Base-by-base conservation (phyloP, 2,329 filamentous ascomycete species). In the Fusarium sacchari region DNA sequence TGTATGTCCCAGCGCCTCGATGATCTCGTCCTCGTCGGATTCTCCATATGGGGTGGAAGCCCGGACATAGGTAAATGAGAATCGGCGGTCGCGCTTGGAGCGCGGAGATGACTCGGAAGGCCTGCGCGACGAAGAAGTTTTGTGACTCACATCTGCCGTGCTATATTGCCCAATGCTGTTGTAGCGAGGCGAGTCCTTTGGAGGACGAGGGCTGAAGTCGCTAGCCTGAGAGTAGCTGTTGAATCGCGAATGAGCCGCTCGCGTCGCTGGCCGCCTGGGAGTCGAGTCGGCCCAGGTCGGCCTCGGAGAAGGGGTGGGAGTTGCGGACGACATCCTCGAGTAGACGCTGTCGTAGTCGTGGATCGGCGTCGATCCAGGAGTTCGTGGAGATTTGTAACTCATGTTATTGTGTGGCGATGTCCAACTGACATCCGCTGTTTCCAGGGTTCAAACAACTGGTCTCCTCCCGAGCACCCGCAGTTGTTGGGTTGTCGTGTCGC, bases 81-180 rank as follows among this genome's bases (percentile, higher is more conserved):
- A 84, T 80, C 87, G 87, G 78, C 88, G 87, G 81, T 89, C 86
- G 82, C 84, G 86, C 83, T 82, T 84, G 79, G 80, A 71, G 70
- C 76, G 74, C 73, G 79, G 78, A 75, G 75, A 80, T 60, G 78
- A 79, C 75, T 78, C 79, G 71, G 79, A 81, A 72, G 77, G 79
- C 77, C 82, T 82, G 80, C 83, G 82, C 79, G 82, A 83, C 79
- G 83, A 86, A 81, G 84, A 86, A 82, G 82, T 79, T 83, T 87
- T 87, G 78, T 83, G 82, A 90, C 88, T 90, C 88, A 90, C 88
- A 90, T 90, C 88, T 84, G 87, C 88, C 83, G 88, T 90, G 83
- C 87, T 88, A 85, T 90, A 90, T 80, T 88, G 84, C 81, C 88
- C 88, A 80, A 85, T 86, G 85, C 88, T 90, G 81, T 87, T 89